Evolutionary conservation across 371 early-diverging fungal genomes (phyloP).

Genomic region (Mortierella sp.): DNA sequence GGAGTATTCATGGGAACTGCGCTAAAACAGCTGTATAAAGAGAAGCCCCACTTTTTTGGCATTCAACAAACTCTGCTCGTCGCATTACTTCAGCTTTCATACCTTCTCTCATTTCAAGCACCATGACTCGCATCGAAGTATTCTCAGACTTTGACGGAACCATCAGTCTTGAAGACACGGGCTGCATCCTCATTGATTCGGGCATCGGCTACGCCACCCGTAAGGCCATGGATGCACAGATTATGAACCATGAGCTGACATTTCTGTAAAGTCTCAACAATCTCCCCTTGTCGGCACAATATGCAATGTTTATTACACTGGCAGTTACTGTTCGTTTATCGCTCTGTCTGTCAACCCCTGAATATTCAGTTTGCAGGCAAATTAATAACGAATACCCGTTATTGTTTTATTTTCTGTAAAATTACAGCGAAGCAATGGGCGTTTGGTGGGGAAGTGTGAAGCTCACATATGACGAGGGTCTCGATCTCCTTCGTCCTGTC

Average conservation of each 20-base stretch:
- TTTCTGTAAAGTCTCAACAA: conserved; percentile 30
- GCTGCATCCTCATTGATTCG: conserved; percentile 53
- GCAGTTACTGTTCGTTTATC: too few relatives aligned
- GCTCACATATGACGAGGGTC: conserved; percentile 59
- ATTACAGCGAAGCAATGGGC: conserved; percentile 54
- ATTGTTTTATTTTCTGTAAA: too few relatives aligned
- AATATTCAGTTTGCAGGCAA: too few relatives aligned
- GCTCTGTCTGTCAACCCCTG: too few relatives aligned
- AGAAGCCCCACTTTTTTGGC: too few relatives aligned
- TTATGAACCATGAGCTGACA: conserved; percentile 39
- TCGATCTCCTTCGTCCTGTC: conserved; percentile 54
- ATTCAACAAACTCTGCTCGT: too few relatives aligned
- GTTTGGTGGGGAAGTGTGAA: conserved; percentile 56
- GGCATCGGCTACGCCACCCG: conserved; percentile 45
- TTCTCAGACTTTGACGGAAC: conserved; percentile 59
- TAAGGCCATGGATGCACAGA: conserved; percentile 33
- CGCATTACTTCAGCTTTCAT: background rate
- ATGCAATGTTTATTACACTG: background rate
- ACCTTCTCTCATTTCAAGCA: background rate
- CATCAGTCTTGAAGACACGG: conserved; percentile 53
- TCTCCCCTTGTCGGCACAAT: background rate
- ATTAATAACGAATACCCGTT: too few relatives aligned
- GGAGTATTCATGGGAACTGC: too few relatives aligned
- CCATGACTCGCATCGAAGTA: conserved; percentile 47
- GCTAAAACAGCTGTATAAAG: too few relatives aligned